Evolutionary conservation across 169 alveolate species (phyloP), one percentile per base, ranked within the genome.

Genomic region (Plasmodium knowlesi): DNA sequence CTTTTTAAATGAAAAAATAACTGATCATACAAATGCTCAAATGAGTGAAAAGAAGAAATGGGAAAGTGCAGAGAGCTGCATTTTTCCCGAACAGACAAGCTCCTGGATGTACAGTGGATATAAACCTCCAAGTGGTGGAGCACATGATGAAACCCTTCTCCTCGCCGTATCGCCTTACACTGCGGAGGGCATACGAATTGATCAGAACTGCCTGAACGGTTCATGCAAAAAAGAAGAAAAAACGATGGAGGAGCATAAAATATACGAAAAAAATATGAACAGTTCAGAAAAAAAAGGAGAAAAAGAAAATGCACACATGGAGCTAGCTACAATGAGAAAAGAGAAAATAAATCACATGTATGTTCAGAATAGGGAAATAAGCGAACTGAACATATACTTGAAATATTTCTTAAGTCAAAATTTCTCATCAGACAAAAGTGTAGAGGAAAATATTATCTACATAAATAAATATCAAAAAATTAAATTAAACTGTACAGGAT

Each of bases 391-490:
- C 34, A 32, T 41, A 82, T 79, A 70, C 54, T 50, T 84, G 82
- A 92, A 81, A 46, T 84, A 92, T 92, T 83, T 86, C 12, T 67
- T 84, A 57, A 92, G 72, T 71, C 80, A 86, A 82, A 39, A 71
- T 53, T 82, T 79, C 34, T 70, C 81, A 25, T 43, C 76, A 34
- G 71, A 57, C 34, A 86, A n/a, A 71, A 25, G 61, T 73, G 41
- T 54, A 71, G 91, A 92, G 46, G 84, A 92, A 92, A 32, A 78
- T 30, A 84, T 43, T 34, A 46, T 19, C 9, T 28, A 72, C 83
- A 54, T 70, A 71, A 78, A 78, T 53, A 57, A 84, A 79, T 46
- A 80, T 28, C 82, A 90, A 34, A 80, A 39, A 81, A 80, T 83
- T 37, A 86, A 86, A 54, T 86, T 74, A 78, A 86, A 76, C 43